Evolutionary conservation across 1,284 basidiomycete genomes (phyloP), one percentile per base, ranked within the genome.

Genomic region (Mycosarcoma mackinlayi): DNA sequence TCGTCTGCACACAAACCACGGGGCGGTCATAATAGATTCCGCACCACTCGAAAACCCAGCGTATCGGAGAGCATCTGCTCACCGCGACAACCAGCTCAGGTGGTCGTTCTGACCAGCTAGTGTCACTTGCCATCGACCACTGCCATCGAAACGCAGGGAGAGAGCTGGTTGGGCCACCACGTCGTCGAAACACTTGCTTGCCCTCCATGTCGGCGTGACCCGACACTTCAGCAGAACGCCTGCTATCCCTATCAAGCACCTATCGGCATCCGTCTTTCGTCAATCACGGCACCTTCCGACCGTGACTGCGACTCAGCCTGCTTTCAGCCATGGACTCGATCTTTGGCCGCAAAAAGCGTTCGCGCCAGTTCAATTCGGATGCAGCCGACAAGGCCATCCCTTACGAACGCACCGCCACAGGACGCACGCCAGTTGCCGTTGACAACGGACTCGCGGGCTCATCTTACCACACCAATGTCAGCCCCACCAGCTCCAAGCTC

Each of bases 321-420:
- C 24, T 14, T 21, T 14, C 55, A 16, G 35, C 40, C 7, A 75
- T 76, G 73, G 73, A 76, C 48, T 67, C 64, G 18, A 53, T 76
- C 48, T 76, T 73, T 45, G 63, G 70, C 4, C 53, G 67, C 42
- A 76, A 76, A 39, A 76, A 76, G 63, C 63, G 73, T 13, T 70
- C 70, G 44, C 61, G 73, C 33, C 73, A 71, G 31, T 59, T 68
- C 58, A 57, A 68, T 28, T 54, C 57, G 19, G 73, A 76, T 10
- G 66, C 73, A 3, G 70, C 73, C 27, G 73, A 76, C 23, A 65
- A 73, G 38, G 63, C 70, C 24, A 63, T 76, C 42, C 66, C 73
- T 3, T 76, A 76, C 44, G 73, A 76, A 46, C 61, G 70, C 21
- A 76, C 66, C 23, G 54, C 59, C 40, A 53, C 48, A 39, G 66